Base-by-base conservation (phyloP, 2,329 filamentous ascomycete species). In the Botrytis tulipae region DNA sequence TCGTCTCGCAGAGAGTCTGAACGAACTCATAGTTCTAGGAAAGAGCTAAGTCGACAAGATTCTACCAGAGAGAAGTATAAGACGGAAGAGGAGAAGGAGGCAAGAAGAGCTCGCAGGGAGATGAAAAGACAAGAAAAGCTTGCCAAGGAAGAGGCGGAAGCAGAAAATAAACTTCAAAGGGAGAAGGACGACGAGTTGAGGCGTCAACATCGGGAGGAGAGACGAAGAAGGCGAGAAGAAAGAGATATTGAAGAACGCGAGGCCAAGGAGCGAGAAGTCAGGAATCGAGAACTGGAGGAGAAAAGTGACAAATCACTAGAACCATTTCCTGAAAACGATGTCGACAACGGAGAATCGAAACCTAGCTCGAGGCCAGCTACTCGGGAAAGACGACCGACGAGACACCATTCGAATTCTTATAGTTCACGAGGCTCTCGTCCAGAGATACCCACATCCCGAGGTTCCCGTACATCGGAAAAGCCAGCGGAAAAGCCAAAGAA, bases 11-110 rank as follows among this genome's bases (percentile, higher is more conserved):
- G 65, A 44, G 71, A 72, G 9, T 32, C 63, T 10, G 62, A 60
- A n/a, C n/a, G 40, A 61, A 46, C 62, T 35, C 68, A 42, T 25
- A 59, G 40, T 44, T 48, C 51, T 32, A 60, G 40, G n/a, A 66
- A 74, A 74, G 62, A 76, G 42, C 71, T 63, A 40, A 72, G 51
- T 71, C 73, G 67, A 51, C 60, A 68, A 74, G 42, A 70, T 67
- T 42, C 75, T 69, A 44, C 62, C 25, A 75, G 65, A 42, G 77
- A 76, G 22, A 76, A 73, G 18, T 74, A 77, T 44, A 73, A 73
- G 37, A 72, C 60, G 4, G 78, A 77, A 37, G 76, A 78, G 70
- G 79, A 79, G 16, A 76, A 71, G 54, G 78, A 80, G 69, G 76
- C 76, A 5, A 74, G 77, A 57, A 72, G 75, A 37, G 71, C 72